Conservation (phyloP, 306 rosid genomes). For the Medicago lupulina region DNA sequence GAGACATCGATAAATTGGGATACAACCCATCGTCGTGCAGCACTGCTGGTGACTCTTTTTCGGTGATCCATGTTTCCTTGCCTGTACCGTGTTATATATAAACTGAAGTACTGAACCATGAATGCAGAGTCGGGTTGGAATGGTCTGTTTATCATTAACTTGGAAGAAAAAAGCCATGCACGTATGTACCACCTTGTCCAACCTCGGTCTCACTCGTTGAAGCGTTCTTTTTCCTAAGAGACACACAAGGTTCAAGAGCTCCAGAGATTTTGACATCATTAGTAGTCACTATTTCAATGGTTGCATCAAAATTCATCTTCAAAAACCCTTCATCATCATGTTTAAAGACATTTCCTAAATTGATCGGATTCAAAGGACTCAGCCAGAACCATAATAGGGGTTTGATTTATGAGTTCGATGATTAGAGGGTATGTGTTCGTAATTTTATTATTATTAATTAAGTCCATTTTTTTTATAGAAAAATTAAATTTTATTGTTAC, state of each 20-base stretch:
- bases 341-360: slow-evolving; percentile 71
- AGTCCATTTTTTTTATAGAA: no score
- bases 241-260: slow-evolving; percentile 90
- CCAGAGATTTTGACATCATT: slow-evolving; percentile 86
- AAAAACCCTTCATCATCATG: slow-evolving; percentile 64
- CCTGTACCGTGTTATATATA: slow-evolving; percentile 73
- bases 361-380: slow-evolving; percentile 78
- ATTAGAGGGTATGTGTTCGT: no score
- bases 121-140: slow-evolving; percentile 85
- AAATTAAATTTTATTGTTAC: no score
- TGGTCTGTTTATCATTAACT: slow-evolving; percentile 63
- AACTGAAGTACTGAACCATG: slow-evolving; percentile 76
- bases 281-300: slow-evolving; percentile 81
- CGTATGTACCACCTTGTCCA: slow-evolving; percentile 80
- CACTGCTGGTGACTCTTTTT: slow-evolving; percentile 83
- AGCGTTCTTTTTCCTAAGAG: slow-evolving; percentile 61
- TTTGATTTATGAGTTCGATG: no score
- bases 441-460: no score
- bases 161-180: slow-evolving; percentile 91
- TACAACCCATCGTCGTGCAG: slow-evolving; percentile 87
- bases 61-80: slow-evolving; percentile 68
- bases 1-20: slow-evolving; percentile 89
- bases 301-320: slow-evolving; percentile 80
- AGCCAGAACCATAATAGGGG: slow-evolving; percentile 70
- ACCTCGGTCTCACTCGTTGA: slow-evolving; percentile 63